A percentile compares a stretch with the other conserved stretches of the same genome.
phyloP scores from a whole-genome alignment of 2,329 filamentous ascomycete genomes.

The Pyricularia pennisetigena region DNA sequence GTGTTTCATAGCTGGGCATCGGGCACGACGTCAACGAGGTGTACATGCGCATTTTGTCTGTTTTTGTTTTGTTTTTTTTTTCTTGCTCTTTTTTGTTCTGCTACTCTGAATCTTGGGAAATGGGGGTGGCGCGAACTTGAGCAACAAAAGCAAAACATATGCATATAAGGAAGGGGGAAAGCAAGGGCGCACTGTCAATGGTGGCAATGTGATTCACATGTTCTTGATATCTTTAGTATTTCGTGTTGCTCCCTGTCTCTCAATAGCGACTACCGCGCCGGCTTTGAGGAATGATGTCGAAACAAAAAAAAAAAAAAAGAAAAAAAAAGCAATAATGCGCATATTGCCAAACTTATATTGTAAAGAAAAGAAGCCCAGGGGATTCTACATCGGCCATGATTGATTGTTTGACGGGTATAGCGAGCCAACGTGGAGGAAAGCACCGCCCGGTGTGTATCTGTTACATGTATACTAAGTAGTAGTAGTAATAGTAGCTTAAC shows the following conservation, averaged over 20 bases:
- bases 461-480: too few species aligned
- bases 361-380: too few species aligned
- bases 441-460: too few species aligned
- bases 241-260: not conserved
- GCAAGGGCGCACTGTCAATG: not conserved
- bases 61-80: not conserved
- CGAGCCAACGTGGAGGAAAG: too few species aligned
- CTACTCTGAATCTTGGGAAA: not conserved
- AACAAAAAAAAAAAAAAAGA: too few species aligned
- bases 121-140: not conserved
- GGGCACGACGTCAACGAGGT: not conserved
- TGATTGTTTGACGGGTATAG: not conserved
- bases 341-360: not conserved
- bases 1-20: not conserved
- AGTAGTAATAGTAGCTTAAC: too few species aligned
- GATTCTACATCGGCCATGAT: not conserved
- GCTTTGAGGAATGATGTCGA: not conserved
- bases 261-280: too few species aligned
- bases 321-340: not conserved
- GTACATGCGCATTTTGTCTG: not conserved
- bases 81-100: not conserved
- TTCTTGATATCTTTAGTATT: not conserved
- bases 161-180: not conserved
- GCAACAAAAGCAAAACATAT: not conserved
- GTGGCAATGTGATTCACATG: not conserved